Evolutionary conservation across 1,139 yeast species (phyloP).

Genomic region (Blastobotrys arbuscula): DNA sequence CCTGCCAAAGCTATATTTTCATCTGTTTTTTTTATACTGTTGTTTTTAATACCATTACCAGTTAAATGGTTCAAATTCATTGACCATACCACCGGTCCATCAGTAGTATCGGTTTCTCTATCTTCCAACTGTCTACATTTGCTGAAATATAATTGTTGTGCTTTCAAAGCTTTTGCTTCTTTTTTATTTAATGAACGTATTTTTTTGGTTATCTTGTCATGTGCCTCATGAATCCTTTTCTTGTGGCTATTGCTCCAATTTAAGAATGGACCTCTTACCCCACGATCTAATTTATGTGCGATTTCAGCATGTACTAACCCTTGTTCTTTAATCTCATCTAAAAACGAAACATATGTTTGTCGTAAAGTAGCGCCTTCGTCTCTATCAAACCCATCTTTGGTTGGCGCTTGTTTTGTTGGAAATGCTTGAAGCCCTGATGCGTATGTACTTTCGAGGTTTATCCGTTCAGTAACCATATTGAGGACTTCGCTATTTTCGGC

Average conservation of each 20-base stretch:
- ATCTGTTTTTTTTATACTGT: background rate
- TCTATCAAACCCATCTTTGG: constrained; percentile 35
- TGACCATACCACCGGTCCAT: background rate
- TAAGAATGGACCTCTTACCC: constrained; percentile 63
- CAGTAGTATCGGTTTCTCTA: constrained; percentile 16
- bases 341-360: constrained; percentile 49
- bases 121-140: constrained; percentile 71
- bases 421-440: constrained; percentile 49
- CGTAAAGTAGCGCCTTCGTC: constrained; percentile 43
- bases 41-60: no score
- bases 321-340: constrained; percentile 48
- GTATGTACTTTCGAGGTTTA: constrained; percentile 58
- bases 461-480: constrained; percentile 52
- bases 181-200: constrained; percentile 46
- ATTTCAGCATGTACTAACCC: constrained; percentile 61
- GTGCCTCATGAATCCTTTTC: constrained; percentile 55
- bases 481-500: constrained; percentile 64
- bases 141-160: constrained; percentile 61
- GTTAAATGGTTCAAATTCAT: background rate
- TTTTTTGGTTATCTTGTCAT: constrained; percentile 44
- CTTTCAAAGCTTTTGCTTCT: constrained; percentile 45
- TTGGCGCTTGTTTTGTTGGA: constrained; percentile 29
- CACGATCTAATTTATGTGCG: constrained; percentile 52
- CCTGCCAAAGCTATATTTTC: constrained; percentile 31
- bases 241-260: constrained; percentile 70